Conservation (phyloP, 2,329 filamentous ascomycete species). For the Alternaria longipes region DNA sequence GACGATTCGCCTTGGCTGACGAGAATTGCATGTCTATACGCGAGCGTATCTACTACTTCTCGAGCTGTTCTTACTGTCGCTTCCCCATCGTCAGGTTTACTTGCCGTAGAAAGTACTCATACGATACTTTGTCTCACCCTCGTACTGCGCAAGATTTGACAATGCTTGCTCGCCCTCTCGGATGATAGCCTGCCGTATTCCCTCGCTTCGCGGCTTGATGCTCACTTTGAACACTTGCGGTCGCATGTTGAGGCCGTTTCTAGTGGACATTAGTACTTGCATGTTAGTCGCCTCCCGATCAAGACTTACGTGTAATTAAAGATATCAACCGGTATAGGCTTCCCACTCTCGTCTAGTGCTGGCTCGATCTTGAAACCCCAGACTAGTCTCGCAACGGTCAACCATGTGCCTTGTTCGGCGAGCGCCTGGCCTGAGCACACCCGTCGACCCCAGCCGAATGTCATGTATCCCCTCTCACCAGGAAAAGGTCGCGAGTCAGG, state of each 20-base stretch:
- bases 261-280: constrained; percentile 31
- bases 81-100: neutral
- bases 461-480: constrained; percentile 62
- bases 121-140: constrained; percentile 66
- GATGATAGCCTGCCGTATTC: constrained; percentile 61
- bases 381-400: constrained; percentile 65
- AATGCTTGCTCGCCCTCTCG: constrained; percentile 64
- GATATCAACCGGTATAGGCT: constrained; percentile 64
- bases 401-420: constrained; percentile 68
- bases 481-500: constrained; percentile 44
- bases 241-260: constrained; percentile 68
- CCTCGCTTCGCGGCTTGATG: constrained; percentile 61
- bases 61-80: neutral
- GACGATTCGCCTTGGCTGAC: neutral
- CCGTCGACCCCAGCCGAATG: constrained; percentile 65
- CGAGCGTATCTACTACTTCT: neutral
- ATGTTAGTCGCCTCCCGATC: neutral
- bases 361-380: constrained; percentile 66
- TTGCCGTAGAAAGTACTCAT: constrained; percentile 54
- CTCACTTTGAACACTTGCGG: constrained; percentile 65
- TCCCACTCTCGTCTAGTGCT: constrained; percentile 53
- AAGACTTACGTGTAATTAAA: constrained; percentile 62
- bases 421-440: constrained; percentile 68
- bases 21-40: neutral
- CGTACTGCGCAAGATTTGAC: constrained; percentile 60